Base-by-base conservation (phyloP, 2,329 filamentous ascomycete species). In the Reticulascus tulasneorum region DNA sequence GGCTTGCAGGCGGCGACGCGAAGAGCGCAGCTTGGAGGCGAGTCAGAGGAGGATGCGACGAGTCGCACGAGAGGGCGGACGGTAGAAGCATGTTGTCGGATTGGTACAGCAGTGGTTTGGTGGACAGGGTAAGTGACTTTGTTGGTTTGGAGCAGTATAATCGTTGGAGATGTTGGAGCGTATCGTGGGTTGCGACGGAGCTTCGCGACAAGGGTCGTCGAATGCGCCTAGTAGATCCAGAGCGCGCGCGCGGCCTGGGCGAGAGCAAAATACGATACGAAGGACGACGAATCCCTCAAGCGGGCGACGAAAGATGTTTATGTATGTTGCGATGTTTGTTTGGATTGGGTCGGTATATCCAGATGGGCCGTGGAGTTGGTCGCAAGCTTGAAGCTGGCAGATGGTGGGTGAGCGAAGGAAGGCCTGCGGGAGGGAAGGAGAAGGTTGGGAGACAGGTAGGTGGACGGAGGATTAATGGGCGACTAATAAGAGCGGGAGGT, bases 1-100 rank as follows among this genome's bases (percentile, higher is more conserved):
- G 73, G 56, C 73, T 73, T 48, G 75, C 65, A 36, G 77, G 77
- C 32, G 78, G 78, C 34, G 77, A 80, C 44, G 72, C 69, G 55
- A 79, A 71, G 52, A 75, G 64, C 28, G 69, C 54, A 20, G 66
- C 52, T 46, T 70, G 67, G 6, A 70, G 66, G 45, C 66, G 68
- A 29, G 64, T 62, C 48, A 60, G 55, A 29, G 59, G 59, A 37
- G 63, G 52, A 40, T 67, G 70, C 63, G 71, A 69, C 52, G 68
- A 56, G 54, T 79, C 75, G 71, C 75, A 79, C 20, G 71, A 62
- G 28, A 80, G 57, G 23, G 75, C 72, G 20, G 76, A 79, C 15
- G 76, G 75, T 44, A 79, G 68, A 40, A 80, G 59, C 77, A 81
- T 81, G 16, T 45, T 64, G 45, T 38, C 33, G 31, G 38, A 20